Evolutionary conservation across 148 eudicot species (phyloP).

Genomic region (Pharnaceum exiguum): DNA sequence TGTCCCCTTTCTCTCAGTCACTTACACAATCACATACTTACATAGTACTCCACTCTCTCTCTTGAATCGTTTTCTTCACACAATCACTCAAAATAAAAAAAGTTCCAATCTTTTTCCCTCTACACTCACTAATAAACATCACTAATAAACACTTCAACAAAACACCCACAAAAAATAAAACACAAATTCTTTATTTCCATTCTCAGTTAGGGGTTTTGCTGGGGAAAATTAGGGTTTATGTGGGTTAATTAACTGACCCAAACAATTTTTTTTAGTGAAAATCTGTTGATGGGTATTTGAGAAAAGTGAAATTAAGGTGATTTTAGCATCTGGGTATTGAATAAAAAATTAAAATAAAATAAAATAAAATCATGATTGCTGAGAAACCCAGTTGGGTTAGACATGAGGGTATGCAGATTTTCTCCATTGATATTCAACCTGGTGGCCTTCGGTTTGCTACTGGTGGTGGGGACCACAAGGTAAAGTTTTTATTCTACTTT

Average conservation of each 20-base stretch:
- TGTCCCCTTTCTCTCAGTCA: background rate
- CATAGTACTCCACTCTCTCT: conserved; percentile 1
- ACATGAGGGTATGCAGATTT: conserved; percentile 88
- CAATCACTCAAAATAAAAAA: background rate
- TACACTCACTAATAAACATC: conserved; percentile 5
- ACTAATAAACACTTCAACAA: background rate
- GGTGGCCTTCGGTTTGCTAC: conserved; percentile 88
- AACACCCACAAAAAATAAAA: background rate
- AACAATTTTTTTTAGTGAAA: conserved; percentile 1
- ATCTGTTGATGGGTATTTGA: conserved; percentile 15
- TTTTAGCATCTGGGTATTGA: conserved; percentile 1
- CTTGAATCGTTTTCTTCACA: background rate
- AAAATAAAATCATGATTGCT: conserved; percentile 79
- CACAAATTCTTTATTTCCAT: background rate
- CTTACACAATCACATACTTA: background rate
- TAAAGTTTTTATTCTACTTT: conserved; percentile 4
- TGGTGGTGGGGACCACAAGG: conserved; percentile 99
- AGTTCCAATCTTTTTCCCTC: background rate
- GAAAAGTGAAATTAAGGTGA: background rate
- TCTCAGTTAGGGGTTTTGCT: conserved; percentile 15
- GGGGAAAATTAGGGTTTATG: background rate
- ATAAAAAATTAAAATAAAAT: no score
- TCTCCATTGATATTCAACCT: conserved; percentile 96
- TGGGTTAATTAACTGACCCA: conserved; percentile 13
- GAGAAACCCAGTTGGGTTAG: conserved; percentile 93